phyloP scores from a whole-genome alignment of 2,329 filamentous ascomycete genomes.

The Diaporthe batatas region DNA sequence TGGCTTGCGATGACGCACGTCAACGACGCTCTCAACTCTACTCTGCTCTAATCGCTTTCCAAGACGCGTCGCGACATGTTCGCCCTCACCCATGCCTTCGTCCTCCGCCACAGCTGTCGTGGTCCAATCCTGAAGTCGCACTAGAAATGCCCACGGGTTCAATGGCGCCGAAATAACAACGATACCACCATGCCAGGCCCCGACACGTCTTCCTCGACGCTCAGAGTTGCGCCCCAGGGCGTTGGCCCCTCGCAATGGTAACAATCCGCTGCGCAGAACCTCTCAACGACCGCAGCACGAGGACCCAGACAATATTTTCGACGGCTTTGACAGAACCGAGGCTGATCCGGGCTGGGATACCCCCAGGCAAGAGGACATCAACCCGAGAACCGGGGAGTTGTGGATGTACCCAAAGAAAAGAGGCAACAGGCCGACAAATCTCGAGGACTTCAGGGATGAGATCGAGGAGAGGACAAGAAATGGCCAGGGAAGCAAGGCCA shows the following conservation, averaged over 20 bases:
- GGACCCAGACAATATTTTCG: conserved; percentile 17
- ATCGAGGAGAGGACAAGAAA: conserved; percentile 35
- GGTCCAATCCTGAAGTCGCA: no score
- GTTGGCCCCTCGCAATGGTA: no score
- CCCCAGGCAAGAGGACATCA: conserved; percentile 15
- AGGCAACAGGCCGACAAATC: conserved; percentile 26
- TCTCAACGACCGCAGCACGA: neutral
- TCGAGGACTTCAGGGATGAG: conserved; percentile 34
- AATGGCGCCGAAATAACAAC: neutral
- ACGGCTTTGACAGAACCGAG: conserved; percentile 29
- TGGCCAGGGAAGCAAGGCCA: conserved; percentile 38
- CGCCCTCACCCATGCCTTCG: neutral
- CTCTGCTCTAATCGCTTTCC: neutral
- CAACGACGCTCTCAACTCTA: neutral
- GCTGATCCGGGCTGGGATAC: conserved; percentile 34
- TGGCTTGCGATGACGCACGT: neutral
- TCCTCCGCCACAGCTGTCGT: neutral
- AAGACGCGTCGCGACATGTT: conserved; percentile 1
- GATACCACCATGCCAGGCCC: neutral
- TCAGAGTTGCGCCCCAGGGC: conserved; percentile 28
- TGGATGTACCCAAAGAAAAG: conserved; percentile 37
- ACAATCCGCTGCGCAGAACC: no score
- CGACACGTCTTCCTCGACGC: neutral
- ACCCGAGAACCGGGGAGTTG: conserved; percentile 24
- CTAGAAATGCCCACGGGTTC: no score